Evolutionary conservation across 345 rosid species (phyloP).

Genomic region (Diplotaxis tenuifolia): DNA sequence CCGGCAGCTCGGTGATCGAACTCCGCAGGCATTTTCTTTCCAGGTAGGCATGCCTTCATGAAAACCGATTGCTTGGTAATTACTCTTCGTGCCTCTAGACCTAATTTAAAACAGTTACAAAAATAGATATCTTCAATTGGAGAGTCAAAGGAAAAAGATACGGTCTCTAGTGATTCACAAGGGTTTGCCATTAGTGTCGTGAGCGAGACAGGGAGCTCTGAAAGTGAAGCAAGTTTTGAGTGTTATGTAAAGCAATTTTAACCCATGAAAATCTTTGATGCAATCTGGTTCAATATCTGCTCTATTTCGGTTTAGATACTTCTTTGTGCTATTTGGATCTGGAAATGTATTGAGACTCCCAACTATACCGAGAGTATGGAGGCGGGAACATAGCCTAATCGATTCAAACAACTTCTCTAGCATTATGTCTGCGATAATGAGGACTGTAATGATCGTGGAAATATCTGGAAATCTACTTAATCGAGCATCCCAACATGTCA

Average conservation of each 20-base stretch:
- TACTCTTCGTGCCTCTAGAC: neutral
- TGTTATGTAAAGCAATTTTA: no score
- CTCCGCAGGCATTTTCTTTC: neutral
- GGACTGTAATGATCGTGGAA: neutral
- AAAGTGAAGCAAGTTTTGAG: no score
- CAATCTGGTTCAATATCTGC: neutral
- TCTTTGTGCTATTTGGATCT: neutral
- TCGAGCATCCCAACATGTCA: conserved; percentile 6
- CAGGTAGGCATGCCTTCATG: neutral
- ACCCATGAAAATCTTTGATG: neutral
- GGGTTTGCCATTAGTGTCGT: neutral
- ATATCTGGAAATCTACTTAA: conserved; percentile 22
- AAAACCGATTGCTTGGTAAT: neutral
- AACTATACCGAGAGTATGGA: no score
- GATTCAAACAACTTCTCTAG: no score
- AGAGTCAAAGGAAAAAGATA: neutral
- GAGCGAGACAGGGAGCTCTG: neutral
- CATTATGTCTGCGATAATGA: neutral
- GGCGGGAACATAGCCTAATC: no score
- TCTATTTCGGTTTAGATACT: neutral
- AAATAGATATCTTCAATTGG: neutral
- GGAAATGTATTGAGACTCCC: neutral
- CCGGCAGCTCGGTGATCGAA: neutral
- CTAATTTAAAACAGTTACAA: neutral
- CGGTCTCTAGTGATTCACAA: neutral